Base-by-base conservation (phyloP, 805 yeast genomes). In the Starmera caribaea region DNA sequence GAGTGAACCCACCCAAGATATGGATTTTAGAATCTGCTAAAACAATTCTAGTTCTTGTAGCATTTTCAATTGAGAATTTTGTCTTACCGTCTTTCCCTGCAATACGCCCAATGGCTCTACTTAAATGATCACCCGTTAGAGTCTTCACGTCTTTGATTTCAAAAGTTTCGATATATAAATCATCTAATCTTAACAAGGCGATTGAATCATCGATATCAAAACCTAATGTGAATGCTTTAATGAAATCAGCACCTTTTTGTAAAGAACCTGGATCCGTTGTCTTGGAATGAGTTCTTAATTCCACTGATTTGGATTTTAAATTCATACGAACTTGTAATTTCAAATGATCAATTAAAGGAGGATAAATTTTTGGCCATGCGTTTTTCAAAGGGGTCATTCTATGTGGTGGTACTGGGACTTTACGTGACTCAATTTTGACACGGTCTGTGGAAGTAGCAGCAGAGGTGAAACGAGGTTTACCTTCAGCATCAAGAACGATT, bases 81-180 rank as follows among this genome's bases (percentile, higher is more conserved):
- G 97, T 92, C 65, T 89, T 90, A 57, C 99, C 99, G 59, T 92
- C 99, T 59, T 92, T 94, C 62, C 99, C 99, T 12, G 99, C 98
- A 63, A 92, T 92, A 73, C 99, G 87, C 56, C 98, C 99, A 59
- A 92, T 92, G 8, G 99, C 98, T 73, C 99, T 81, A 38, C 96
- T 83, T 59, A 92, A 71, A 74, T 92, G 98, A 65, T 92, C 98
- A 24, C 97, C 98, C 26, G 78, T 79, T 50, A 92, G 69, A 5
- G 97, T 90, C 65, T 92, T 94, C 42, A 92, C 97, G 63, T 92
- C 99, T 61, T 92, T 92, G 53, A 92, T 74, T 60, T 92, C 99
- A 58, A 92, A 92, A 5, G 97, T 87, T 64, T 92, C 98, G 48
- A 92, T 89, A 68, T 89, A 92, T 48, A 92, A 73, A 62, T 92